These are phyloP conservation scores for Erodium maritimum DNA, from an alignment of 345 rosid species.

Conservation along the genomic window DNA sequence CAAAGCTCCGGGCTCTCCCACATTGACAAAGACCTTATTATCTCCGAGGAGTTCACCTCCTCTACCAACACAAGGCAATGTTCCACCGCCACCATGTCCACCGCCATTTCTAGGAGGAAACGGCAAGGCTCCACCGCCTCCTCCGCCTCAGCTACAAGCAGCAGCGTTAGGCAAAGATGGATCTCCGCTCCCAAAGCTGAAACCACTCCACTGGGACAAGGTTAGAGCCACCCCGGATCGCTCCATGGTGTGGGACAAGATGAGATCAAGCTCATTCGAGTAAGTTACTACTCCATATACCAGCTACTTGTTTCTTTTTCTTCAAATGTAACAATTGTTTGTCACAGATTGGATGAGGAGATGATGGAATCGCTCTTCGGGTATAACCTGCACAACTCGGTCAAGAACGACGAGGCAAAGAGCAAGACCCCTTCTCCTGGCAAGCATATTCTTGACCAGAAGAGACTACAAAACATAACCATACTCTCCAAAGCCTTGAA, in stretches of 20 bases:
- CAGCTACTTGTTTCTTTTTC: not conserved
- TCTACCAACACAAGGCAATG: constrained; percentile 11
- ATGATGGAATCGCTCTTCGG: constrained; percentile 96
- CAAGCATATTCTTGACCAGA: constrained; percentile 85
- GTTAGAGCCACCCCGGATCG: constrained; percentile 90
- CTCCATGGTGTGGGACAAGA: constrained; percentile 87
- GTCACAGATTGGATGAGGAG: constrained; percentile 81
- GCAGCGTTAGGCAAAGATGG: constrained; percentile 60
- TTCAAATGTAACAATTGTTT: not conserved
- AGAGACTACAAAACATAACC: constrained; percentile 82
- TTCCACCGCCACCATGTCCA: constrained; percentile 56
- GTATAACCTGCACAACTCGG: constrained; percentile 46
- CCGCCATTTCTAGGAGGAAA: constrained; percentile 37
- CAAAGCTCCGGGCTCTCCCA: constrained; percentile 19
- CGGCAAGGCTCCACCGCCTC: constrained; percentile 51
- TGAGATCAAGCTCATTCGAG: constrained; percentile 92
- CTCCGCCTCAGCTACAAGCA: constrained; percentile 39
- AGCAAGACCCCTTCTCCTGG: constrained; percentile 87
- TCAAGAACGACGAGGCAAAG: constrained; percentile 55
- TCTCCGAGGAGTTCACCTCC: constrained; percentile 21
- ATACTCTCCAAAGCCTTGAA: constrained; percentile 81
- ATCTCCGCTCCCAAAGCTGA: constrained; percentile 65
- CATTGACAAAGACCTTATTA: constrained; percentile 16
- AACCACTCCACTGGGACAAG: constrained; percentile 99
- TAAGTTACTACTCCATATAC: constrained; percentile 36